Evolutionary conservation across 2,329 filamentous ascomycete species (phyloP), one percentile per base, ranked within the genome.

Genomic region (Fusarium armeniacum): DNA sequence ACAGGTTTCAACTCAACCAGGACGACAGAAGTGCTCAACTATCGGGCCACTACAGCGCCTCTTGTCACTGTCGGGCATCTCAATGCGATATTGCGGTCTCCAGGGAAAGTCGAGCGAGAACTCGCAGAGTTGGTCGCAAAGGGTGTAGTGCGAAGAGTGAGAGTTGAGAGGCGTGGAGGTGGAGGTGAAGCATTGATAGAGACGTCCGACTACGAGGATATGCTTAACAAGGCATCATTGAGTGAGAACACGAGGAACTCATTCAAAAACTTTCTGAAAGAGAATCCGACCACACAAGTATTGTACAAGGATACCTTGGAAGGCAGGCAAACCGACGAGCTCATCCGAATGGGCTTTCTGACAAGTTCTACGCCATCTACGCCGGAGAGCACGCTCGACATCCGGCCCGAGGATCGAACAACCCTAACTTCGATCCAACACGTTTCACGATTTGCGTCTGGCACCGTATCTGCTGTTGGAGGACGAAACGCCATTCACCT

Each of bases 291-390:
- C 13, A 81, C 76, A 6, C 76, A 78, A 67, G 76, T 69, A 51
- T 46, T 80, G 38, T 62, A 73, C 10, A 60, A 64, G 26, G 73
- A 58, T 35, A 60, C 43, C n/a, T 73, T 91, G 58, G 76, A 78
- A 4, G 75, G 77, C 12, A 72, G 74, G 6, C 85, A 90, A 72
- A 80, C 86, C 24, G 85, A 89, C 46, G 82, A 84, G 53, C 83
- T 94, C 1, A 86, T 93, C 61, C 81, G 84, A 44, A 85, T 86
- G 1, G 92, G 92, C 4, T 92, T 93, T 72, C 78, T 94, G 2
- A 92, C 90, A 3, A 82, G 80, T 73, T 78, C 77, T 12, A 72
- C 74, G 18, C 71, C 71, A 6, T 72, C 73, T 20, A 65, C 73
- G 33, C 75, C 77, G 13, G 80, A 75, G 24, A 79, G 75, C 62